Conservation (phyloP, 331 rosid genomes). For the Quercus lobata region DNA sequence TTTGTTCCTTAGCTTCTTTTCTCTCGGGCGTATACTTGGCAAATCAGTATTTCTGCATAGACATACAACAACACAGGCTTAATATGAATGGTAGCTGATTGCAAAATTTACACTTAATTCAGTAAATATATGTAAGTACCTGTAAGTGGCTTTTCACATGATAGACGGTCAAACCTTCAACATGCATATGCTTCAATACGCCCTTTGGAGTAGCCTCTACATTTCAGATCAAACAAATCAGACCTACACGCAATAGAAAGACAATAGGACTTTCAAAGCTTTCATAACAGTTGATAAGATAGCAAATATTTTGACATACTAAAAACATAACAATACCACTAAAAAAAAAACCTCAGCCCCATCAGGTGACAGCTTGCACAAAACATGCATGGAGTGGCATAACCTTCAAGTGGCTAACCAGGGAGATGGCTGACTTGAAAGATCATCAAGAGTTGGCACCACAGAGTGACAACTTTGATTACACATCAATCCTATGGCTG, state of each 20-base stretch:
- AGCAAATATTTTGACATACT: background rate
- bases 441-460: conserved; percentile 20
- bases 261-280: background rate
- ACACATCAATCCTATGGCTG: conserved; percentile 7
- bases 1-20: conserved; percentile 30
- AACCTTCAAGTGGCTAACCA: conserved; percentile 18
- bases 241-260: background rate
- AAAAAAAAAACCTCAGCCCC: conserved; percentile 27
- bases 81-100: background rate
- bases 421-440: conserved; percentile 23
- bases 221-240: conserved; percentile 9
- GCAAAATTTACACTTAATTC: background rate
- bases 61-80: background rate
- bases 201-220: conserved; percentile 48
- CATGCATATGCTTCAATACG: conserved; percentile 28
- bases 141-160: conserved; percentile 50
- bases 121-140: conserved; percentile 10
- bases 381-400: conserved; percentile 25
- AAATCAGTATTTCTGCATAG: conserved; percentile 40
- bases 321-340: background rate
- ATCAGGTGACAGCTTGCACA: conserved; percentile 36
- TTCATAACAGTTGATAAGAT: background rate
- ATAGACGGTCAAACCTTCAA: conserved; percentile 34
- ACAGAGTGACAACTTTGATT: background rate
- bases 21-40: conserved; percentile 40